These are phyloP conservation scores for Saccharomycopsis hybrid DNA, from an alignment of 1,139 yeast genomes.

Conservation along the genomic window DNA sequence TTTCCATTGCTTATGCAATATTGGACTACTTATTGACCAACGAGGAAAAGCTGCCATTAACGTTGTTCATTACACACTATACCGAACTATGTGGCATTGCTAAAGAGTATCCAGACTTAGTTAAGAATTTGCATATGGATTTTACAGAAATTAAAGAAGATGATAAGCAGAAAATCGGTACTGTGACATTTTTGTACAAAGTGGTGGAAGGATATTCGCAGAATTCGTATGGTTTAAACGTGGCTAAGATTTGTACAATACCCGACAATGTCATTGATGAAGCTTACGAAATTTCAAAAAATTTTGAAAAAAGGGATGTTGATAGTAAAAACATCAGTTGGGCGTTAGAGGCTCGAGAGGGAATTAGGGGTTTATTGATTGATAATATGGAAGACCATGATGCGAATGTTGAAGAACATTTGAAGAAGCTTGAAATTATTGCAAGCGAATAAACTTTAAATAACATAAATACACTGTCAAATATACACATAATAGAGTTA, in stretches of 20 bases:
- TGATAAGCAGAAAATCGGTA: constrained; percentile 33
- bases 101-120: constrained; percentile 33
- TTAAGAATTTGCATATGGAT: constrained; percentile 72
- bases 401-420: no score
- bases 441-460: no score
- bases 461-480: no score
- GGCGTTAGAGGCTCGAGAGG: constrained; percentile 14
- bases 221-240: constrained; percentile 72
- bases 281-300: constrained; percentile 45
- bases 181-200: constrained; percentile 54
- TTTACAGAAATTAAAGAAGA: constrained; percentile 40
- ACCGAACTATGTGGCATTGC: constrained; percentile 61
- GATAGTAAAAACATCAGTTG: constrained; percentile 10
- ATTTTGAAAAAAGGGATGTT: constrained; percentile 31
- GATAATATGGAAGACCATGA: no score
- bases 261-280: constrained; percentile 42
- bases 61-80: constrained; percentile 82
- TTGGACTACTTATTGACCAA: constrained; percentile 52
- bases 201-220: constrained; percentile 52
- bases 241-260: constrained; percentile 65
- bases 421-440: no score
- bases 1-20: constrained; percentile 76
- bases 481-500: no score
- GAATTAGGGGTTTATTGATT: no score
- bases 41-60: constrained; percentile 41